Evolutionary conservation across 1,139 yeast species (phyloP).

Genomic region (Hyphopichia fennica): DNA sequence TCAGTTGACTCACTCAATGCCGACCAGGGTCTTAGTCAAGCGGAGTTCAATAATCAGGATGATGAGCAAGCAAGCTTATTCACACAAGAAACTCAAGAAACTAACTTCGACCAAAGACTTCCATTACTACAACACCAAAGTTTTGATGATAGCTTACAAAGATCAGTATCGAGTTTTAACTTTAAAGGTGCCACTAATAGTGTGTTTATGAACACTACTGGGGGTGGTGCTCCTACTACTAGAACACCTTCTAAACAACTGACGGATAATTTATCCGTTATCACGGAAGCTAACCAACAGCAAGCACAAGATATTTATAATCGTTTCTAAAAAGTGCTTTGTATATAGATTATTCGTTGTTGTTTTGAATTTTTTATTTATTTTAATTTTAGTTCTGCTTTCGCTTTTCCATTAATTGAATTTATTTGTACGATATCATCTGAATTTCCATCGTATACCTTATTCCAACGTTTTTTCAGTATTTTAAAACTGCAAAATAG

Average conservation of each 20-base stretch:
- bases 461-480: not conserved
- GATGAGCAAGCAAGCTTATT: constrained; percentile 13
- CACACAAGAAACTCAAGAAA: constrained; percentile 18
- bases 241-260: constrained; percentile 1
- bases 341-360: not conserved
- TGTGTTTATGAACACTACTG: constrained; percentile 5
- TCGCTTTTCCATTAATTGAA: not conserved
- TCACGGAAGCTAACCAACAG: constrained; percentile 13
- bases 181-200: constrained; percentile 2
- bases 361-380: not conserved
- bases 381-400: not conserved
- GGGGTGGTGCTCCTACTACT: not conserved
- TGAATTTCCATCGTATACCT: not conserved
- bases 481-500: too few species aligned
- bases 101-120: constrained; percentile 28
- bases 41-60: not conserved
- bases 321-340: not conserved
- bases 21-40: too few species aligned
- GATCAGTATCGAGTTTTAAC: constrained; percentile 10
- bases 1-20: constrained; percentile 1
- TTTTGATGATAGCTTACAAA: constrained; percentile 16
- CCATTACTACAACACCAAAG: constrained; percentile 33
- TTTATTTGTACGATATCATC: too few species aligned
- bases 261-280: constrained; percentile 17
- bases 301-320: constrained; percentile 19